Percentiles rank a stretch among this genome's conserved stretches.
phyloP scores from a whole-genome alignment of 768 basidiomycete genomes.

The Leccinum ochraceum region DNA sequence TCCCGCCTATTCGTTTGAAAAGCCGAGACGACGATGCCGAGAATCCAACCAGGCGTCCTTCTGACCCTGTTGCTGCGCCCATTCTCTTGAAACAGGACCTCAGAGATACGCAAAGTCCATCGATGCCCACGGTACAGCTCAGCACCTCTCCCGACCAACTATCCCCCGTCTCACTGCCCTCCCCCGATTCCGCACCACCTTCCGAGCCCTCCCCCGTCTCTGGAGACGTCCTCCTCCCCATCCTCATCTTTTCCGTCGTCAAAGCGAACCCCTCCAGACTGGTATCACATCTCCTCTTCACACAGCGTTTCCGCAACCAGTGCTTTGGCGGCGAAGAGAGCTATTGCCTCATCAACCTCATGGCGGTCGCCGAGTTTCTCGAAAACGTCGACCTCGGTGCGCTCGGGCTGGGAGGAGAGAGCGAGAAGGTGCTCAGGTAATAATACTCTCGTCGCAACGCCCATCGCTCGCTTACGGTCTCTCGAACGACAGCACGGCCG shows the following conservation, averaged over 20 bases:
- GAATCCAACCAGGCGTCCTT: neutral
- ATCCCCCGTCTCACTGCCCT: slow-evolving; percentile 3
- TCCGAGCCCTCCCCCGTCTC: slow-evolving; percentile 55
- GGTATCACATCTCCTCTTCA: slow-evolving; percentile 49
- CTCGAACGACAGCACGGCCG: slow-evolving; percentile 56
- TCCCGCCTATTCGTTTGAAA: slow-evolving; percentile 75
- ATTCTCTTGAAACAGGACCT: slow-evolving; percentile 5
- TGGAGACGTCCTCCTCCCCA: slow-evolving; percentile 87
- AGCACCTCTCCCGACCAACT: slow-evolving; percentile 7
- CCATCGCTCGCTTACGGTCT: neutral
- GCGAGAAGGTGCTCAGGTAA: slow-evolving; percentile 60
- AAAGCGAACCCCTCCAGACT: slow-evolving; percentile 87
- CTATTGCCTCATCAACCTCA: slow-evolving; percentile 91
- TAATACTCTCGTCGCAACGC: slow-evolving; percentile 4
- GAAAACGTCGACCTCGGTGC: slow-evolving; percentile 89
- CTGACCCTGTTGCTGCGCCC: slow-evolving; percentile 4
- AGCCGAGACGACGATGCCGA: slow-evolving; percentile 46
- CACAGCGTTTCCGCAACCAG: slow-evolving; percentile 34
- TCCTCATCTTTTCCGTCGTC: slow-evolving; percentile 94
- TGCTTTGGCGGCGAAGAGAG: slow-evolving; percentile 65
- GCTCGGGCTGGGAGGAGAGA: slow-evolving; percentile 63
- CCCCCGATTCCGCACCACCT: slow-evolving; percentile 13
- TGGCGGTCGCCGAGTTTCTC: slow-evolving; percentile 94
- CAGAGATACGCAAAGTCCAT: slow-evolving; percentile 4
- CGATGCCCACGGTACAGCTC: slow-evolving; percentile 9